Conservation (phyloP, 495 filamentous ascomycete species). For the Hypoxylon subgilvum region DNA sequence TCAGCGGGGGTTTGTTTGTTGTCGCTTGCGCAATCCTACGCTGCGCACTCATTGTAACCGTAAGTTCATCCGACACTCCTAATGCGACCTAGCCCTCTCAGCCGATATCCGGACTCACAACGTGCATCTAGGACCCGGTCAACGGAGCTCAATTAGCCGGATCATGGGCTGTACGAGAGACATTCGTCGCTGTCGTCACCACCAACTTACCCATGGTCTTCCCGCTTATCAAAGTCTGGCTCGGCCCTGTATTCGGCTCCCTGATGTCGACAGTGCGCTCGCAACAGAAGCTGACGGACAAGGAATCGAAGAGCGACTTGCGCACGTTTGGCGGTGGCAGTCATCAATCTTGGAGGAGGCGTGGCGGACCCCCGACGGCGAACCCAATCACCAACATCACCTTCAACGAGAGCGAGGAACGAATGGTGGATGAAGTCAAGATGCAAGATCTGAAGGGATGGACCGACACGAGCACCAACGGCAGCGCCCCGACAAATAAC, state of each 20-base stretch:
- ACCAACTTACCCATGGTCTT: constrained; percentile 62
- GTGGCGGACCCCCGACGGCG: constrained; percentile 45
- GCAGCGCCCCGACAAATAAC: constrained; percentile 13
- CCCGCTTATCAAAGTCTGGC: constrained; percentile 54
- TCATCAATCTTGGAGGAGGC: constrained; percentile 49
- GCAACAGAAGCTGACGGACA: constrained; percentile 40
- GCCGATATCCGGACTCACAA: not conserved
- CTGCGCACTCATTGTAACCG: constrained; percentile 54
- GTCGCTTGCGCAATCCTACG: constrained; percentile 58
- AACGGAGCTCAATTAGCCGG: constrained; percentile 56
- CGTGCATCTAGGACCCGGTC: constrained; percentile 45
- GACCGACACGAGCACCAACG: constrained; percentile 32
- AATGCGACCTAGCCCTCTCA: not conserved
- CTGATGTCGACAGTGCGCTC: constrained; percentile 38
- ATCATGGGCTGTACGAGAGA: constrained; percentile 59
- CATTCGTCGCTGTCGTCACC: constrained; percentile 58
- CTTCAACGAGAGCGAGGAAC: constrained; percentile 59
- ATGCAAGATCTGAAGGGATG: constrained; percentile 45
- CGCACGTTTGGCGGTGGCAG: constrained; percentile 43
- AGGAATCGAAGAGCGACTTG: constrained; percentile 34
- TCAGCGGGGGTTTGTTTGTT: constrained; percentile 57
- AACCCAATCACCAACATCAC: constrained; percentile 58
- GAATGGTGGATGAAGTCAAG: constrained; percentile 50
- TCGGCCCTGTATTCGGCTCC: constrained; percentile 47
- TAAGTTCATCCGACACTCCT: constrained; percentile 25